Evolutionary conservation across 202 grass and related monocot species (phyloP), one percentile per base, ranked within the genome.

Genomic region (Setaria italica): DNA sequence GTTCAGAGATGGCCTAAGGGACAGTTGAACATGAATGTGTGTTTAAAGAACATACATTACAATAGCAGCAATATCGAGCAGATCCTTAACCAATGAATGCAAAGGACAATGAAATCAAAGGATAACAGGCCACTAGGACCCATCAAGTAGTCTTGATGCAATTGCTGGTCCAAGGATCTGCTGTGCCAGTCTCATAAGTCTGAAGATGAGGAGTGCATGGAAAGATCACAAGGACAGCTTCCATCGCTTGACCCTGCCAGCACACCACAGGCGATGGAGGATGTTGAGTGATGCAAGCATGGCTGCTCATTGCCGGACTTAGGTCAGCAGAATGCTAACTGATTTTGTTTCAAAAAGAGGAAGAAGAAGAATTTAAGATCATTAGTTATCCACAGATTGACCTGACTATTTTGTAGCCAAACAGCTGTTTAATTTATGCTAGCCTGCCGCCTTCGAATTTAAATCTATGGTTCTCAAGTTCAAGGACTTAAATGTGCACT

Each of bases 11-110:
- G 45, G 70, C 13, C 12, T 15, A 21, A 16, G 21, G 11, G 21
- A 48, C 43, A 72, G 21, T 30, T 48, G 6, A 49, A 49, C 45
- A 71, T 71, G 68, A 45, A 71, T 48, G n/a, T 3, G 30, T 72
- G 43, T 72, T 71, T 72, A 30, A 71, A 48, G 42, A 72, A 48
- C n/a, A 49, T 49, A 48, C 68, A 48, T 49, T 72, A 72, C 69
- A 30, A 12, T 29, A 47, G 42, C 67, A 46, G 4, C 19, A 47
- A 15, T 4, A 33, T 50, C 21, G 7, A 72, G 43, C 15, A 50
- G 21, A 51, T 51, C 13, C 34, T 0, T 34, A 73, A 34, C 2
- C 4, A 72, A 49, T 32, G 51, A 33, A 72, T 51, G 45, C 25
- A 73, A 51, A 53, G 46, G 70, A 51, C 7, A 15, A 50, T 32